A percentile compares a stretch with the other conserved stretches of the same genome.
Evolutionary conservation across 1,284 basidiomycete genomes (phyloP).

Genomic region (Boletus putidus): DNA sequence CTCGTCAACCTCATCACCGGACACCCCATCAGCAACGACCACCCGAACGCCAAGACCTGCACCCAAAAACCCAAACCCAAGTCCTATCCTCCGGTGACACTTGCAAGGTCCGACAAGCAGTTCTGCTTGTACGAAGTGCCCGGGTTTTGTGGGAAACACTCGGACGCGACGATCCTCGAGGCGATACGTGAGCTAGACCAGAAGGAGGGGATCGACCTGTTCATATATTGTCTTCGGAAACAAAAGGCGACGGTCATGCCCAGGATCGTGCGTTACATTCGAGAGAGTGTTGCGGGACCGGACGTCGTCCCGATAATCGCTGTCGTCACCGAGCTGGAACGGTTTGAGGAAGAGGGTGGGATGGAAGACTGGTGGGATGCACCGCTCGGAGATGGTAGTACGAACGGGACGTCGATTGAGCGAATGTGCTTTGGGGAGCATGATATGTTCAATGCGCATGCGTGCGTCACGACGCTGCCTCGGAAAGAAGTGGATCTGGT

Average conservation of each 20-base stretch:
- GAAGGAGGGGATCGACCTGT: conserved; percentile 23
- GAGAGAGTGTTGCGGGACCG: background rate
- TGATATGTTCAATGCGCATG: conserved; percentile 29
- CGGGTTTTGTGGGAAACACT: conserved; percentile 16
- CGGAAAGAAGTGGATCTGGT: conserved; percentile 15
- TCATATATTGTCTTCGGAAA: conserved; percentile 29
- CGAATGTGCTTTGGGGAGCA: conserved; percentile 4
- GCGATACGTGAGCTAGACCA: conserved; percentile 21
- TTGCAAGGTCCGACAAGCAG: conserved; percentile 3
- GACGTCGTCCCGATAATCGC: conserved; percentile 30
- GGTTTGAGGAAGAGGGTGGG: conserved; percentile 17
- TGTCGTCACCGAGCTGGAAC: conserved; percentile 34
- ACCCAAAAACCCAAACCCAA: background rate
- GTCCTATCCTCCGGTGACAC: background rate
- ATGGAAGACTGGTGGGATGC: conserved; percentile 36
- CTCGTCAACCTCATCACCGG: conserved; percentile 30
- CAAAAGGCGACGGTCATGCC: conserved; percentile 24
- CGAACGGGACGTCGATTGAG: conserved; percentile 28
- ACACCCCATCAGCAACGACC: conserved; percentile 18
- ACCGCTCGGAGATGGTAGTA: background rate
- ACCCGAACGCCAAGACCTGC: conserved; percentile 15
- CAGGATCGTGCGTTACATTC: conserved; percentile 12
- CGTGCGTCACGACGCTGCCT: conserved; percentile 33
- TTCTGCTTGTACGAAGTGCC: conserved; percentile 28
- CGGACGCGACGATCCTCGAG: conserved; percentile 18